A percentile compares a stretch with the other conserved stretches of the same genome.
Evolutionary conservation across 2,329 filamentous ascomycete genomes (phyloP).

Genomic region (Pseudogymnoascus sp.): DNA sequence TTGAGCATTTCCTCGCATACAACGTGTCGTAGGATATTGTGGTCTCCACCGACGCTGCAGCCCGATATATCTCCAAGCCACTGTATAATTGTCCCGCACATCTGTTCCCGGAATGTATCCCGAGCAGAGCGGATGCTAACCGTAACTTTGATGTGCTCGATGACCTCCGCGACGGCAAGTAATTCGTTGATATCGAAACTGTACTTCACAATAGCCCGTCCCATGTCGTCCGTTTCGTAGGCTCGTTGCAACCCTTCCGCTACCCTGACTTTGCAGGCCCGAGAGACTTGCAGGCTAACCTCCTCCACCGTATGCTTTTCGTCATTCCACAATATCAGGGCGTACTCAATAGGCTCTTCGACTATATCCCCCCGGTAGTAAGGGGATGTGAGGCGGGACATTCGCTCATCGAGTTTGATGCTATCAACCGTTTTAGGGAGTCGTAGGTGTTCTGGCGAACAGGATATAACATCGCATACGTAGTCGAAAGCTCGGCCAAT

Average conservation of each 20-base stretch:
- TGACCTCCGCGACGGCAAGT: slow-evolving; percentile 70
- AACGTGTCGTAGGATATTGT: slow-evolving; percentile 67
- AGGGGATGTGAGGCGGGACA: slow-evolving; percentile 66
- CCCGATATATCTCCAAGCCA: slow-evolving; percentile 92
- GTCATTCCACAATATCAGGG: slow-evolving; percentile 90
- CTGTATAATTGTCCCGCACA: slow-evolving; percentile 96
- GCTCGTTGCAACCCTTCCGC: slow-evolving; percentile 67
- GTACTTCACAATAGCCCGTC: slow-evolving; percentile 77
- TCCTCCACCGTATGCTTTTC: slow-evolving; percentile 96
- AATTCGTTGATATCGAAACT: slow-evolving; percentile 64
- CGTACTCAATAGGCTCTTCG: slow-evolving; percentile 66
- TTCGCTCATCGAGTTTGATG: slow-evolving; percentile 72
- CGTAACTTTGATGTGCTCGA: slow-evolving; percentile 93
- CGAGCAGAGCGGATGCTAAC: slow-evolving; percentile 89
- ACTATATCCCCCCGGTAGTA: slow-evolving; percentile 63
- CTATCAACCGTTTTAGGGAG: slow-evolving; percentile 75
- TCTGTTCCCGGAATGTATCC: slow-evolving; percentile 94
- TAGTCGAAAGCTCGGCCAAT: slow-evolving; percentile 84
- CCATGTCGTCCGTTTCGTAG: slow-evolving; percentile 81
- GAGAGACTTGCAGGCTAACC: slow-evolving; percentile 80
- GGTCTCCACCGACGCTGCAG: slow-evolving; percentile 75
- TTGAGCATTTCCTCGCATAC: slow-evolving; percentile 89
- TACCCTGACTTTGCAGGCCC: slow-evolving; percentile 71
- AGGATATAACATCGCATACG: slow-evolving; percentile 95
- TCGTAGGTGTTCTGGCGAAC: slow-evolving; percentile 89